Evolutionary conservation across 2,329 filamentous ascomycete species (phyloP), one percentile per base, ranked within the genome.

Genomic region (Colletotrichum sp.): DNA sequence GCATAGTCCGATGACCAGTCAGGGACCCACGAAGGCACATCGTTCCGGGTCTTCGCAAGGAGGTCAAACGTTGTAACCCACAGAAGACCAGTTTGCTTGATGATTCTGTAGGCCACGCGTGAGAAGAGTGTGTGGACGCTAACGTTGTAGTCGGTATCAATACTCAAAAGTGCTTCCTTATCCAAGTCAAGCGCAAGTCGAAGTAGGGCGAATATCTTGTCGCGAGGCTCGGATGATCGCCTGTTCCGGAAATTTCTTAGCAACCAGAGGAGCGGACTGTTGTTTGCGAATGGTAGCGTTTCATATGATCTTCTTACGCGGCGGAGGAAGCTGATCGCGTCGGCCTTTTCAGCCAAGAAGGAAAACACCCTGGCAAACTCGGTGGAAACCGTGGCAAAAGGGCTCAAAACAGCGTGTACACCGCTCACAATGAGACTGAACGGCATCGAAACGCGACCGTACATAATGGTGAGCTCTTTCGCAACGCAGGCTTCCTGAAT

Each of bases 401-500:
- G 21, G 21, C 34, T 18, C 4, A 49, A 30, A 15, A 34, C 15
- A 8, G n/a, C 15, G 15, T 9, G 15, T 8, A 39, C 18, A 2
- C 65, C 74, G 2, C 32, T 12, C 5, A 13, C 69, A 5, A 76
- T 57, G 21, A 10, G 15, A 2, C 5, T 8, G 28, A 77, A 77
- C 7, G 69, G 69, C 8, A 77, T 59, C 3, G 69, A 72, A 8
- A 57, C 64, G 18, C 55, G 66, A 5, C 78, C 78, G 10, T 71
- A 78, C 3, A 21, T 49, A 6, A 78, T 52, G 4, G 69, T 59
- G 1, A 77, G 76, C 13, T 24, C 30, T 30, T 26, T 55, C 2
- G 78, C 75, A 18, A 78, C 72, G 0, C 77, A 73, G 4, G 78
- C 75, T 26, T 79, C 79, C 32, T 79, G 79, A 1, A 80, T 62